Evolutionary conservation across 164 flowering plant genomes (phyloP), one percentile per base, ranked within the genome.

Genomic region (Echeveria elegans): DNA sequence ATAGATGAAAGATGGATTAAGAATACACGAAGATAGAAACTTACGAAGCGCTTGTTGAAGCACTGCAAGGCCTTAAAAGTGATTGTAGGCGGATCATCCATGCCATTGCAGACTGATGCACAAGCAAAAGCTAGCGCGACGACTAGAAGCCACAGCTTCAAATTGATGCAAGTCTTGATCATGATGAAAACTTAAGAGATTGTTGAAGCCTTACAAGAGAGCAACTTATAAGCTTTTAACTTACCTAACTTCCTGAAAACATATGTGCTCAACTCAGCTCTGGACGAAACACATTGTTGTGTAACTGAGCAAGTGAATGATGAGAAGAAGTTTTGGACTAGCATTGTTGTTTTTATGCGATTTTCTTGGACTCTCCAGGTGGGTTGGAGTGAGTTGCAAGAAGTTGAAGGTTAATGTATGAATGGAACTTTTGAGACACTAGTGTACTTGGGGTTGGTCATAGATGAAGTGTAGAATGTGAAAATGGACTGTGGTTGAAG

Each of bases 221-320:
- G 61, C 61, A 26, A 56, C 61, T 56, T 56, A 56, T 26, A 56
- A 56, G 32, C 32, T 56, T 56, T 11, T 56, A 6, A 28, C 19
- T 56, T 16, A 56, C 61, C 61, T 56, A 56, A 56, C 34, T 56
- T 56, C 34, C 61, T 56, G 61, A 56, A 56, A 56, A 56, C 5
- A 10, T 26, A 32, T 12, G 4, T 26, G 26, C 23, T 23, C 29
- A 53, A 53, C 60, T 53, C 60, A 53, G 15, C 60, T 53, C 29
- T 26, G 16, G 4, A 24, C 12, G 26, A 56, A 28, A n/a, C 56
- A 50, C 56, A 50, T 50, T 50, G 24, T 50, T 50, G 28, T 21
- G 26, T 50, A 23, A 21, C 5, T 50, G 26, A 50, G 56, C 61
- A 56, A 56, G 61, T 11, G 61, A 28, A 26, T 26, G 32, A 26